A percentile compares a stretch with the other conserved stretches of the same genome.
Conservation (phyloP, 495 filamentous ascomycete species). For the Hypoxylon trugodes region DNA sequence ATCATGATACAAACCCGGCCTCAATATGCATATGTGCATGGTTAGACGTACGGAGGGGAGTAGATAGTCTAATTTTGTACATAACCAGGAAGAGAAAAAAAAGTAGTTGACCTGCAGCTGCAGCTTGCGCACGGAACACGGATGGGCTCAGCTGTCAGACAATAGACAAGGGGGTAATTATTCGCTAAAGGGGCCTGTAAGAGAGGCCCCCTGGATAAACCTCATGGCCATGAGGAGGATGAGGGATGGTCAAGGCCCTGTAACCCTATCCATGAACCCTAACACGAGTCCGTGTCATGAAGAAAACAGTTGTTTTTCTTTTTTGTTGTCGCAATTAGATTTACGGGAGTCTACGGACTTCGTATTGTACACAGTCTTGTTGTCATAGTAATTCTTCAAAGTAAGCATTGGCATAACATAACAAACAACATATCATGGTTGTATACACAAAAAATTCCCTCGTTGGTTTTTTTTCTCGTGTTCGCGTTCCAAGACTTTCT, state of each 20-base stretch:
- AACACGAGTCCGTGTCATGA: conserved; percentile 17
- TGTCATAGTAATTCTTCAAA: not conserved
- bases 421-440: no score
- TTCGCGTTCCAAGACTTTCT: conserved; percentile 24
- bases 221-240: conserved; percentile 12
- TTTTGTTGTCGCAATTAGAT: conserved; percentile 4
- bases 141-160: conserved; percentile 24
- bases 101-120: conserved; percentile 23
- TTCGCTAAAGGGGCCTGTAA: conserved; percentile 41
- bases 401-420: not conserved
- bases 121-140: conserved; percentile 32
- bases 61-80: conserved; percentile 21
- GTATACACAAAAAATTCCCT: conserved; percentile 8
- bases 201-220: conserved; percentile 20
- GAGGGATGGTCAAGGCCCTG: conserved; percentile 14
- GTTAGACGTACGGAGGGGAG: conserved; percentile 30
- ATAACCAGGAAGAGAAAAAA: conserved; percentile 13
- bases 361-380: not conserved
- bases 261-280: conserved; percentile 40
- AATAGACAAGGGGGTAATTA: conserved; percentile 21
- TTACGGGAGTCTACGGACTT: not conserved
- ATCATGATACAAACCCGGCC: conserved; percentile 9
- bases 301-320: not conserved
- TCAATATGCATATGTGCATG: no score
- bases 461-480: conserved; percentile 15